Base-by-base conservation (phyloP, 805 yeast genomes). In the Myxozyma neotropica region DNA sequence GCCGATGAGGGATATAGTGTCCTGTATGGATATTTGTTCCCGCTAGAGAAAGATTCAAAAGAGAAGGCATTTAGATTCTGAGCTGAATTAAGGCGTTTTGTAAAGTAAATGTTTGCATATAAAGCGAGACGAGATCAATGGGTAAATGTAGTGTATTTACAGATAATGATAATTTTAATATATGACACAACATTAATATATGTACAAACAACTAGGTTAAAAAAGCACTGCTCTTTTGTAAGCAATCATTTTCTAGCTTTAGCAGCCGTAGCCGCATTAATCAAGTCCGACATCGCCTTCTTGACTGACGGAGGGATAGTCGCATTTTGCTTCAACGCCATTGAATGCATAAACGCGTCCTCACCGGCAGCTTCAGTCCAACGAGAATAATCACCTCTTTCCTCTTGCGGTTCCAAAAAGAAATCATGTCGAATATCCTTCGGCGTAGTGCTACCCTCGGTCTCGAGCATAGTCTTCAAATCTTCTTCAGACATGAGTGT, bases 281-380 rank as follows among this genome's bases (percentile, higher is more conserved):
- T 53, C 13, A 59, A 23, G 24, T 27, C 59, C 3, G 51, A 27
- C 10, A 59, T 52, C 26, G 42, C 6, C 23, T 45, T 19, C 52
- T 56, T 56, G 29, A 49, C 58, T 2, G 21, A 38, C n/a, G 64
- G 64, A 8, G 50, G 56, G 21, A 60, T 48, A 13, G 64, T 39
- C 2, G 42, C 17, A 33, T 60, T 60, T 15, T 56, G 39, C 10
- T 7, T 27, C 26, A 60, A 42, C 4, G 55, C 50, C 5, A 19
- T 13, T 8, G 54, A 50, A 27, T 50, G 53, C 33, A 27, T 42
- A 4, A 29, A 31, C 4, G 27, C 17, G 10, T 29, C 40, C 35
- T 44, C 23, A 23, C 38, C 54, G 33, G 49, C 38, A 26, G 47
- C n/a, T 21, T 24, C 55, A n/a, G 24, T 33, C 57, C 59, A 60